These are phyloP conservation scores for Talaromyces trachyspermus DNA, from an alignment of 495 filamentous ascomycete species.

Conservation along the genomic window DNA sequence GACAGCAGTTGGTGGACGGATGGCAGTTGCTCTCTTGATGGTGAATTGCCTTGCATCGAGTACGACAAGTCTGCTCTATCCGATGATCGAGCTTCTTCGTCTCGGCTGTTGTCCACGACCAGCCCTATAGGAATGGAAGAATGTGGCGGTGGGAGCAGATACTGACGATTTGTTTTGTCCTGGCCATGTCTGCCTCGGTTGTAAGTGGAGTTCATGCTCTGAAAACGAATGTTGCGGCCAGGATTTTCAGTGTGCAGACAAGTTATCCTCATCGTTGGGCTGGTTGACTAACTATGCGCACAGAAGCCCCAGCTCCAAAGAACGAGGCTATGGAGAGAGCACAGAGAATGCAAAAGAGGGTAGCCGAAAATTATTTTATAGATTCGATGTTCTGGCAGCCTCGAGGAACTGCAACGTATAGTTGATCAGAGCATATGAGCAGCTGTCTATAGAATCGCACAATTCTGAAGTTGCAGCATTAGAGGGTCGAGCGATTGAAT, in stretches of 20 bases:
- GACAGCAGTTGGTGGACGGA: slow-evolving; percentile 43
- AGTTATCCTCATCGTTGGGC: not conserved
- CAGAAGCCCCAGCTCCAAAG: too few species aligned
- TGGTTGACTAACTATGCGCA: not conserved
- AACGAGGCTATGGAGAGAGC: not conserved
- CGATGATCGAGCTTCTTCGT: not conserved
- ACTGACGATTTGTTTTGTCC: slow-evolving; percentile 1
- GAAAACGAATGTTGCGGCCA: slow-evolving; percentile 3
- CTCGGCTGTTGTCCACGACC: not conserved
- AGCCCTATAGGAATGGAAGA: slow-evolving; percentile 23
- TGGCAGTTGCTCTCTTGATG: slow-evolving; percentile 23
- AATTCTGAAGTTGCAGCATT: too few species aligned
- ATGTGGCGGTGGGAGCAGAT: slow-evolving; percentile 39
- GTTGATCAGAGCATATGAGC: too few species aligned
- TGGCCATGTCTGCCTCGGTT: slow-evolving; percentile 1
- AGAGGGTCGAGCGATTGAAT: too few species aligned
- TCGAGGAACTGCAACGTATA: too few species aligned
- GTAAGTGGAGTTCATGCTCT: not conserved
- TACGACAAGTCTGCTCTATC: not conserved
- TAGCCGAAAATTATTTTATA: too few species aligned
- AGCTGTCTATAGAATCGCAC: too few species aligned
- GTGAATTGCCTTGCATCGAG: not conserved
- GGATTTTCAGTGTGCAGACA: not conserved
- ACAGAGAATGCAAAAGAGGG: not conserved
- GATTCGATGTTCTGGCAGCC: too few species aligned